Base-by-base conservation (phyloP, 371 early-diverging fungal species). In the Mortierella sp. region DNA sequence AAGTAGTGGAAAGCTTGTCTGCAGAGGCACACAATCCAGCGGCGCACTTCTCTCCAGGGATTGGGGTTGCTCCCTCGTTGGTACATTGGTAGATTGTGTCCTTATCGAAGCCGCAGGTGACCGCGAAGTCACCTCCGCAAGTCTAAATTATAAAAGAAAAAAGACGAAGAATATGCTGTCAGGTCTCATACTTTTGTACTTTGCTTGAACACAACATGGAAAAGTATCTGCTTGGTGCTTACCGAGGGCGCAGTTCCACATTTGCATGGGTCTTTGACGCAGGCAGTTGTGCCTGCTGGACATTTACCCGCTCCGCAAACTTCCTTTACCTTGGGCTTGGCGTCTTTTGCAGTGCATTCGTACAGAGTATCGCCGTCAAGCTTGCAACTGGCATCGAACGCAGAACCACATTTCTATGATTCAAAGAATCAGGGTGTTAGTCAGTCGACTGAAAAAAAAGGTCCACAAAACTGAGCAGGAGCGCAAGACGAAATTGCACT, bases 261-360 rank as follows among this genome's bases (percentile, higher is more conserved):
- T 31, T 73, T 76, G 77, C 81, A 80, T 47, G 77, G 74, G 26
- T 80, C 77, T 5, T 24, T 48, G 5, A 44, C 57, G 28, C 81
- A 80, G 8, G 48, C 34, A 3, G 63, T 47, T 8, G 72, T 72
- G 24, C 80, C 80, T 1, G 68, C 31, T 21, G 65, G 47, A 26
- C 80, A 80, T 6, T 73, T 73, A 6, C 75, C 73, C 0, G 26
- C 6, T 1, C 76, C 76, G 14, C 76, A 80, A 14, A 26, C 16
- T n/a, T 80, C 54, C 26, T 75, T 72, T 3, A 38, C 42, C 7
- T 38, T n/a, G 14, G 70, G 76, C 24, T 68, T 38, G 19, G 2
- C 55, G n/a, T 57, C 70, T n/a, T 54, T 57, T 1, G 8, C 52
- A 19, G 52, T n/a, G 14, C 76, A 76, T 38, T 76, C 68, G 38